Evolutionary conservation across 2,329 filamentous ascomycete species (phyloP).

Genomic region (Aspergillus sp.): DNA sequence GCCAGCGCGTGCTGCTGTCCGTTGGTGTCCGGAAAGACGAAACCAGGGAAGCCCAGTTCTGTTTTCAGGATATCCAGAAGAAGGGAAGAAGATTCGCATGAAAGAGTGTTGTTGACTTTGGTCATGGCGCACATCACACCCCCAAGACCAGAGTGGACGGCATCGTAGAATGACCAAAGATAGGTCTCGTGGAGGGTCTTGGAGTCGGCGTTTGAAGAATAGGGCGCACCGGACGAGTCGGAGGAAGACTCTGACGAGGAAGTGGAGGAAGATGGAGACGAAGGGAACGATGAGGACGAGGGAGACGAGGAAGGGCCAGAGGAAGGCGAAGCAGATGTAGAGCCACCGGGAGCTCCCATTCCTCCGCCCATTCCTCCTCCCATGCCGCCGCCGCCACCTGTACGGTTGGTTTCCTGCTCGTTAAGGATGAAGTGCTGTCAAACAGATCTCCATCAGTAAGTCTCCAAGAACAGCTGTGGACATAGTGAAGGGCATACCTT

Average conservation of each 20-base stretch:
- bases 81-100: conserved; percentile 48
- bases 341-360: not conserved
- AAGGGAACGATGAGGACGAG: not conserved
- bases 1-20: conserved; percentile 47
- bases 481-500: not conserved
- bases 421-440: conserved; percentile 55
- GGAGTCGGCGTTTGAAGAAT: conserved; percentile 63
- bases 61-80: conserved; percentile 50
- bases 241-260: not conserved
- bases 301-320: not conserved
- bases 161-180: conserved; percentile 75
- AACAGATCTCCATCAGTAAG: too few relatives aligned
- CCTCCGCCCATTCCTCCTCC: not conserved
- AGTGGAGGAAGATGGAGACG: not conserved
- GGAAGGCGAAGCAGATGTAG: not conserved
- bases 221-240: conserved; percentile 19
- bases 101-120: conserved; percentile 50
- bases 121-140: conserved; percentile 46
- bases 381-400: not conserved
- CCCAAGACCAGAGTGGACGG: conserved; percentile 63
- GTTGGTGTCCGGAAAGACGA: conserved; percentile 46
- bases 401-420: conserved; percentile 62
- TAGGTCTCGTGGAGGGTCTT: conserved; percentile 74
- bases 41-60: conserved; percentile 53
- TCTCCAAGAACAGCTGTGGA: too few relatives aligned